Conservation (phyloP, 2,329 filamentous ascomycete genomes). For the Cladophialophora bantiana region DNA sequence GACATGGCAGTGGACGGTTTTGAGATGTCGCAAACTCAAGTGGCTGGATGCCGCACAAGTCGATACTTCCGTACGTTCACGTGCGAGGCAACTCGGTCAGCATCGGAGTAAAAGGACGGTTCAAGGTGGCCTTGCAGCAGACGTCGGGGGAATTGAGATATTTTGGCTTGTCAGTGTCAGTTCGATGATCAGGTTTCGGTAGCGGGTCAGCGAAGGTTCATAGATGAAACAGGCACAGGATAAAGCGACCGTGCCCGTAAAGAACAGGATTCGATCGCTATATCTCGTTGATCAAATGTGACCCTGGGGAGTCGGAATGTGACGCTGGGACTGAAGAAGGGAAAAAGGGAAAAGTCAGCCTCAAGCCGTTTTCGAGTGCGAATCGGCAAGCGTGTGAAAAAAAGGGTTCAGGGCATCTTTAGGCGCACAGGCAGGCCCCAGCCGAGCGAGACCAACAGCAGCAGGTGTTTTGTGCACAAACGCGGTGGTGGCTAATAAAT, state of each 20-base stretch:
- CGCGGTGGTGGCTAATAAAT: slow-evolving; percentile 7
- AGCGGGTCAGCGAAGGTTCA: slow-evolving; percentile 5
- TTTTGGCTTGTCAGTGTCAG: neutral
- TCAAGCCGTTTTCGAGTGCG: slow-evolving; percentile 23
- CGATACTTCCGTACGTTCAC: slow-evolving; percentile 20
- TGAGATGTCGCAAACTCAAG: slow-evolving; percentile 1
- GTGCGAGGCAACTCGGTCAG: slow-evolving; percentile 34
- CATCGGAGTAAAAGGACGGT: slow-evolving; percentile 23
- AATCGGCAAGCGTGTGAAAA: slow-evolving; percentile 15
- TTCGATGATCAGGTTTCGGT: slow-evolving; percentile 2
- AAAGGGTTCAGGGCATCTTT: slow-evolving; percentile 17
- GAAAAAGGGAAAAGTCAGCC: slow-evolving; percentile 24
- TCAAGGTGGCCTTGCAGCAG: neutral
- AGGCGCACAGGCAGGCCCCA: slow-evolving; percentile 12
- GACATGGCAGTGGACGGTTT: slow-evolving; percentile 31
- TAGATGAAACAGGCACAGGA: slow-evolving; percentile 14
- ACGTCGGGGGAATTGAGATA: neutral
- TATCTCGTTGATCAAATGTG: slow-evolving; percentile 35
- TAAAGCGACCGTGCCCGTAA: slow-evolving; percentile 10
- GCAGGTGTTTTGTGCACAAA: neutral
- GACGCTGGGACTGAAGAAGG: slow-evolving; percentile 29
- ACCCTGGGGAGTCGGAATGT: slow-evolving; percentile 25
- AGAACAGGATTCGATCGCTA: slow-evolving; percentile 18
- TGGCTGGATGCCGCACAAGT: slow-evolving; percentile 13
- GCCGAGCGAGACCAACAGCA: neutral